Evolutionary conservation across 495 filamentous ascomycete species (phyloP).

Genomic region (Trichoderma gamsii): DNA sequence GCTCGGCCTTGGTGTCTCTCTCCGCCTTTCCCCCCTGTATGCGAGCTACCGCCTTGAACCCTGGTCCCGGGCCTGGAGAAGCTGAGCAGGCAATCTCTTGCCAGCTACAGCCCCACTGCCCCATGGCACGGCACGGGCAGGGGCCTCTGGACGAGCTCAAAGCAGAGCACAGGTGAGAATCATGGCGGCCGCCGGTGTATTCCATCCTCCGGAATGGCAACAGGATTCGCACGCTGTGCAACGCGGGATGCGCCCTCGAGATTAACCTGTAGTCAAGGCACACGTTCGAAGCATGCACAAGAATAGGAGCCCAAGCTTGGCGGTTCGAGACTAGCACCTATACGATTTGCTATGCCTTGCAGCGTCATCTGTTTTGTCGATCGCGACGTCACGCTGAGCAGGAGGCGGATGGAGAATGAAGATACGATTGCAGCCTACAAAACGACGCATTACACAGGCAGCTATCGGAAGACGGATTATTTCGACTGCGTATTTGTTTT

Average conservation of each 20-base stretch:
- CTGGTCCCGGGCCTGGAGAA: neutral
- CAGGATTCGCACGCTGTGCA: neutral
- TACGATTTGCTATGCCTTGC: neutral
- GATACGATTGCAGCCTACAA: neutral
- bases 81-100: slow-evolving; percentile 9
- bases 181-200: neutral
- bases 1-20: slow-evolving; percentile 5
- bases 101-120: neutral
- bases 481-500: neutral
- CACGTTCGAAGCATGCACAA: neutral
- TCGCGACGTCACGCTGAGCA: neutral
- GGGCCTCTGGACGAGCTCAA: neutral
- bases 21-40: neutral
- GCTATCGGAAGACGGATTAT: slow-evolving; percentile 1
- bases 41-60: neutral
- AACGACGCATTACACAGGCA: neutral
- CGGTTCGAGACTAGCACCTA: neutral
- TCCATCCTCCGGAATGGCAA: neutral
- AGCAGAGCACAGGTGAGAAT: neutral
- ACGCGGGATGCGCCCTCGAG: neutral
- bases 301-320: neutral
- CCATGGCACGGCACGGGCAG: neutral
- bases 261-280: neutral
- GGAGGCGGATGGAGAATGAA: neutral
- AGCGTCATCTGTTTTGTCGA: neutral